A percentile compares a stretch with the other conserved stretches of the same genome.
These are phyloP conservation scores for Backusella macrospora DNA, from an alignment of 192 early-diverging fungal species.

Conservation along the genomic window DNA sequence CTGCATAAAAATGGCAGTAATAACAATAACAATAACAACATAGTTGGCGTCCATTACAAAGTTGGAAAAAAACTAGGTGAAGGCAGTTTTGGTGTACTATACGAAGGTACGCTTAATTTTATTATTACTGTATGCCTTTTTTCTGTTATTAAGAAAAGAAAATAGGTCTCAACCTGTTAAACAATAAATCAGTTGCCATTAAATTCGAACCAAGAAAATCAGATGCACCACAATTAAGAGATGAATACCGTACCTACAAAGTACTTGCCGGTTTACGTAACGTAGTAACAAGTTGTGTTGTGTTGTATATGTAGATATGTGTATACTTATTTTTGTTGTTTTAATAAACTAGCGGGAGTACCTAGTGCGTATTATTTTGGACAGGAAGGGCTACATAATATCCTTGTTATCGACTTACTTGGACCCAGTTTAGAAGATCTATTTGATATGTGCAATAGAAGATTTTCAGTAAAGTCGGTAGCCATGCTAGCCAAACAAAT, in stretches of 20 bases:
- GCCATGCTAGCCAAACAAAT: constrained; percentile 96
- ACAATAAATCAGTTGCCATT: constrained; percentile 91
- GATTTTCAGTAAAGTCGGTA: constrained; percentile 89
- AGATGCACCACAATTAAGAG: constrained; percentile 94
- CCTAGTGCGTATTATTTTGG: constrained; percentile 94
- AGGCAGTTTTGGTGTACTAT: constrained; percentile 97
- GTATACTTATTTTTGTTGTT: constrained; percentile 2
- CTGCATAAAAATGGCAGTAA: constrained; percentile 1
- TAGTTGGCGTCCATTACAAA: constrained; percentile 95
- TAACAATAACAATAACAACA: constrained; percentile 61
- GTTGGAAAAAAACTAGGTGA: constrained; percentile 97
- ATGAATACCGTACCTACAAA: constrained; percentile 96
- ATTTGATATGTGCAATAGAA: constrained; percentile 93
- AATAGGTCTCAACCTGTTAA: constrained; percentile 80
- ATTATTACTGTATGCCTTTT: neutral
- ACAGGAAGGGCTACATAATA: constrained; percentile 93
- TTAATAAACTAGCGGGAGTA: constrained; percentile 65
- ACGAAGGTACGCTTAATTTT: constrained; percentile 79
- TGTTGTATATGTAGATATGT: neutral
- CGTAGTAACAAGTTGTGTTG: neutral
- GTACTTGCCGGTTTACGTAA: constrained; percentile 74
- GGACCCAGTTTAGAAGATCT: constrained; percentile 94
- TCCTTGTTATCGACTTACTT: constrained; percentile 92
- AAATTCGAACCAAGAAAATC: constrained; percentile 96
- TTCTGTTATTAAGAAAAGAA: neutral